phyloP scores from a whole-genome alignment of 495 filamentous ascomycete genomes.

The Xylaria cubensis region DNA sequence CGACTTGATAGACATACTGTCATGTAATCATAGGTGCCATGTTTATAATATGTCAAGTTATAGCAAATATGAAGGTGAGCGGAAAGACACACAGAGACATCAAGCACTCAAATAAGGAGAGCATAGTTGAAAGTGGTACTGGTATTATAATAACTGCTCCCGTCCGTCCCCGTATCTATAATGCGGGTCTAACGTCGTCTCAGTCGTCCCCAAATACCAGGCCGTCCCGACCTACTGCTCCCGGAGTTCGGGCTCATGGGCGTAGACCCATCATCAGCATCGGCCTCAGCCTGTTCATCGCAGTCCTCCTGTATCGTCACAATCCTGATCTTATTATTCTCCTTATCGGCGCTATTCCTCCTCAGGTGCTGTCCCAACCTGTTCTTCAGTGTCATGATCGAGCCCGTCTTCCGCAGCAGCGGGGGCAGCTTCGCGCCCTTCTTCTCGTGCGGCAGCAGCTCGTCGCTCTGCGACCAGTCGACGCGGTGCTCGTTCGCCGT shows the following conservation, averaged over 20 bases:
- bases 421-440: constrained; percentile 32
- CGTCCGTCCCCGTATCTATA: not conserved
- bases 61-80: not conserved
- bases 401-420: constrained; percentile 49
- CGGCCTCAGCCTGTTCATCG: constrained; percentile 16
- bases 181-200: constrained; percentile 13
- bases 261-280: constrained; percentile 26
- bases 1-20: too few relatives aligned
- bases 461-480: constrained; percentile 57
- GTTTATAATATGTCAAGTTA: not conserved
- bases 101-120: not conserved
- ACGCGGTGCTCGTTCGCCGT: constrained; percentile 41
- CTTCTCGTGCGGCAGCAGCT: constrained; percentile 33
- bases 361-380: constrained; percentile 32
- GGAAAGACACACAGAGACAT: not conserved
- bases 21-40: not conserved
- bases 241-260: constrained; percentile 18
- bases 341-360: constrained; percentile 10
- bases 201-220: constrained; percentile 20
- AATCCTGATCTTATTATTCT: not conserved
- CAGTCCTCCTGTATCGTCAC: constrained; percentile 17
- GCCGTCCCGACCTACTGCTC: not conserved
- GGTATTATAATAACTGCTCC: not conserved
- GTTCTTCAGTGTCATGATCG: constrained; percentile 46
- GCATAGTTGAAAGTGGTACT: not conserved